Percentiles rank a stretch among this genome's conserved stretches.
Evolutionary conservation across 2,329 filamentous ascomycete genomes (phyloP).

Genomic region (Diaporthe velutina): DNA sequence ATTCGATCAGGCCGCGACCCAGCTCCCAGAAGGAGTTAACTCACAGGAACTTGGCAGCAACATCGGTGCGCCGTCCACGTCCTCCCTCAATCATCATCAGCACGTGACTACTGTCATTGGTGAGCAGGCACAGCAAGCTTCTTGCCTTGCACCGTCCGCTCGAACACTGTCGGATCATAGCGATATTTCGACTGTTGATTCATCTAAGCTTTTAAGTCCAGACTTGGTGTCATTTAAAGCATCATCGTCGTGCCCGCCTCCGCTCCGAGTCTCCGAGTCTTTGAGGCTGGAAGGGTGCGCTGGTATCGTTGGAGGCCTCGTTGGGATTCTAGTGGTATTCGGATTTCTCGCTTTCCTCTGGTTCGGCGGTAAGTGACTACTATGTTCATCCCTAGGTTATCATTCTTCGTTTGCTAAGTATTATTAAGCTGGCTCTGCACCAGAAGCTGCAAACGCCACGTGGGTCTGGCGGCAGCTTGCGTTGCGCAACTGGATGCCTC

Average conservation of each 20-base stretch:
- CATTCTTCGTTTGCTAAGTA: not conserved
- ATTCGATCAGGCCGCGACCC: not conserved
- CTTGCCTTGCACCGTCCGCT: not conserved
- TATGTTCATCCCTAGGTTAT: too few species aligned
- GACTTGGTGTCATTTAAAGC: fast-evolving
- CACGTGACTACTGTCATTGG: not conserved
- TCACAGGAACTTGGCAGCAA: not conserved
- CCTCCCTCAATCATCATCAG: not conserved
- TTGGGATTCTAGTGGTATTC: constrained; percentile 5
- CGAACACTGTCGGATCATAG: not conserved
- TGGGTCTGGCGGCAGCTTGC: constrained; percentile 34
- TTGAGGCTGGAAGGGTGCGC: not conserved
- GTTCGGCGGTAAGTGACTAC: constrained; percentile 5
- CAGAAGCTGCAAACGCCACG: constrained; percentile 4
- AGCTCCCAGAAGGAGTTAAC: not conserved
- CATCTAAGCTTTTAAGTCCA: not conserved
- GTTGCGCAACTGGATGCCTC: constrained; percentile 17
- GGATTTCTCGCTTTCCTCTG: constrained; percentile 24
- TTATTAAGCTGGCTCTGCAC: not conserved
- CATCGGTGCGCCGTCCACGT: not conserved
- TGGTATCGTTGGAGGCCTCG: constrained; percentile 12
- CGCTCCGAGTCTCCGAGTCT: not conserved
- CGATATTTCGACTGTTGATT: not conserved
- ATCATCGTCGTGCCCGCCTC: not conserved
- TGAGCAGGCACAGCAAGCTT: not conserved